Conservation (phyloP, 352 stramenopile genomes). For the Phytophthora capsici region DNA sequence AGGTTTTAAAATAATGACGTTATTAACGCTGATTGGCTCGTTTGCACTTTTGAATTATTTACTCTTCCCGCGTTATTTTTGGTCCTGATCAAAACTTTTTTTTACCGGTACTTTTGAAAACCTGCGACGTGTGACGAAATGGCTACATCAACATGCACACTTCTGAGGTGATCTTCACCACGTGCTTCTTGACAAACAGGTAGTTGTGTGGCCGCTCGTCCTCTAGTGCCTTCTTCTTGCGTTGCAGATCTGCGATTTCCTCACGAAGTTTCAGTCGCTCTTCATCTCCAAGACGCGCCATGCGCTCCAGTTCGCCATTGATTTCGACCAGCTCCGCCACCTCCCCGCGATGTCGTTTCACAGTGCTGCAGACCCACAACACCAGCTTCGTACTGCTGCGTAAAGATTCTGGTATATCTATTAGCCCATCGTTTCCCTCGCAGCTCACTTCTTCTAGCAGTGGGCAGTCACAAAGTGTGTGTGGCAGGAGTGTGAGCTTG, state of each 20-base stretch:
- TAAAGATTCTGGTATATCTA: conserved; percentile 70
- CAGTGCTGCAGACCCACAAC: conserved; percentile 81
- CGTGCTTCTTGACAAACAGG: conserved; percentile 72
- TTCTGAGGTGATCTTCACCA: conserved; percentile 55
- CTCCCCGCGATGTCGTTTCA: conserved; percentile 69
- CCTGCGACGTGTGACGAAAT: conserved; percentile 43
- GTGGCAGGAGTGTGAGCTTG: conserved; percentile 70
- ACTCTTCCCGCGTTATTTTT: conserved; percentile 11
- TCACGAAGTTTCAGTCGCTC: conserved; percentile 75
- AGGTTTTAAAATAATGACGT: conserved; percentile 9
- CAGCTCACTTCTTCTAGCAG: conserved; percentile 58
- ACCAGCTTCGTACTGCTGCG: conserved; percentile 76
- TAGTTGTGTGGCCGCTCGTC: conserved; percentile 75
- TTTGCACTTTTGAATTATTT: conserved; percentile 25
- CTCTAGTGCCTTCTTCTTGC: conserved; percentile 65
- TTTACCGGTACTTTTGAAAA: conserved; percentile 6
- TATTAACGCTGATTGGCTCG: conserved; percentile 1
- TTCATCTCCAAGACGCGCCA: conserved; percentile 75
- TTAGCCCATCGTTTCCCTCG: conserved; percentile 63
- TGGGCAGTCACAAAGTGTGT: conserved; percentile 75
- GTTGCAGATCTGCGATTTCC: conserved; percentile 64
- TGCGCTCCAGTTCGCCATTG: conserved; percentile 75
- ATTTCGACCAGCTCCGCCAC: conserved; percentile 78
- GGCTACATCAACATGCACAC: conserved; percentile 73
- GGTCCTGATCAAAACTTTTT: background rate